Evolutionary conservation across 768 basidiomycete species (phyloP), one percentile per base, ranked within the genome.

Genomic region (Pisolithus albus): DNA sequence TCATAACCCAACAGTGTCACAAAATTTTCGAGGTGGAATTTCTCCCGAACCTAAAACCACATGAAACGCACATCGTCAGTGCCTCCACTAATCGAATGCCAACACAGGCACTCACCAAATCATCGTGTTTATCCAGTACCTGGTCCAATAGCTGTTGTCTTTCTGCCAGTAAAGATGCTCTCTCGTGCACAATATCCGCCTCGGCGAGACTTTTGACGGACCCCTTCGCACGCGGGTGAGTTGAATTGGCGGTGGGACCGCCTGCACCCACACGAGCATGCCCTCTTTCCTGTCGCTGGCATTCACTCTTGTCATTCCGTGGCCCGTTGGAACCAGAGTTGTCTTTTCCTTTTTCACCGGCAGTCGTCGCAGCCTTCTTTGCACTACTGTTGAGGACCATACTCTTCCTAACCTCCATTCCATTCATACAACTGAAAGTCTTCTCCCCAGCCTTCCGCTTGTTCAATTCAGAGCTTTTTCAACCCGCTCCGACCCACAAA

Each of bases 1-100:
- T 94, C 78, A 64, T 83, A 97, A 18, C 74, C 75, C 34, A 92
- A 69, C 72, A 95, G 75, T 23, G 79, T 82, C 3, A 82, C 78
- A 63, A 87, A 94, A 52, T 84, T 75, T 56, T 93, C 86, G 68
- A 95, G 75, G 62, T 97, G 93, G 67, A 94, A 97, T 52, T 81
- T 74, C 67, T 97, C 91, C 53, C 93, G 81, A 45, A 95, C 76
- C 86, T 92, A 54, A 39, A 19, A 40, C 13, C 52, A 44, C 23
- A 46, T 52, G 44, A 39, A 49, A 37, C 40, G 39, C 46, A 38
- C 30, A 5, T 34, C 34, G 38, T 46, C 19, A 52, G 40, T 45
- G 36, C 19, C 18, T 24, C 41, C 41, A 9, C 40, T 18, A 51
- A 42, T 16, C 19, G 50, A 16, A 30, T 13, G 10, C 24, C 39